Evolutionary conservation across 768 basidiomycete species (phyloP).

Genomic region (Lyophyllum semitale): DNA sequence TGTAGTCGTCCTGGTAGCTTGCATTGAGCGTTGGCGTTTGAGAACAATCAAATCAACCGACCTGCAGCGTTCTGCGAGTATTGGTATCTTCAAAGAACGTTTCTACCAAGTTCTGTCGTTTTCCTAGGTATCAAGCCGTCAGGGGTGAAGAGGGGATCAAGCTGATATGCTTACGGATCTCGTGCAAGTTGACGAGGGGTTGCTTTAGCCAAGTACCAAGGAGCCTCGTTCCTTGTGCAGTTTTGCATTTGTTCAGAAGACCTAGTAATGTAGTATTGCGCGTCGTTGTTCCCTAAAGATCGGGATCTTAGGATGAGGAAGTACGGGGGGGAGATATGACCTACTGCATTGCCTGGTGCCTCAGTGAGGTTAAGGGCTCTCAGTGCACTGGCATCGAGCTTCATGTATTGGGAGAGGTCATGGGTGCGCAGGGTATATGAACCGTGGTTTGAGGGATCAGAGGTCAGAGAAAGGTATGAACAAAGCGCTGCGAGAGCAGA

Average conservation of each 20-base stretch:
- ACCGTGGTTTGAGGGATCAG: constrained; percentile 77
- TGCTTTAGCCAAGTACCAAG: constrained; percentile 95
- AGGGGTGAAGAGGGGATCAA: background rate
- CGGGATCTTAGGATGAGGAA: constrained; percentile 1
- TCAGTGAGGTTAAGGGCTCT: constrained; percentile 87
- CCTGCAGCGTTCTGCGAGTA: constrained; percentile 73
- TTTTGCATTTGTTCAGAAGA: constrained; percentile 93
- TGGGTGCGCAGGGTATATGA: constrained; percentile 83
- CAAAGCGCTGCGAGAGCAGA: constrained; percentile 81
- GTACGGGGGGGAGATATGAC: constrained; percentile 9
- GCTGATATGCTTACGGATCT: constrained; percentile 67
- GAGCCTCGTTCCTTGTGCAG: constrained; percentile 87
- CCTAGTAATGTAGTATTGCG: constrained; percentile 89
- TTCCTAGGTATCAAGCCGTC: constrained; percentile 46
- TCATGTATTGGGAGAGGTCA: constrained; percentile 94
- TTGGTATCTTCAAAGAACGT: constrained; percentile 80
- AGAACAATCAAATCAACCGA: constrained; percentile 26
- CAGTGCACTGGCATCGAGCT: constrained; percentile 91
- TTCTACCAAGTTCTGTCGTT: constrained; percentile 87
- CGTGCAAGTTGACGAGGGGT: constrained; percentile 90
- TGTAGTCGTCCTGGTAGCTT: constrained; percentile 70
- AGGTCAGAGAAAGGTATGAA: constrained; percentile 76
- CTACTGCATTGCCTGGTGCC: constrained; percentile 56
- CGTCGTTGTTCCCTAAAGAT: constrained; percentile 53
- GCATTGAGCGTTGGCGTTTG: background rate